Percentiles rank a stretch among this genome's conserved stretches.
Evolutionary conservation across 768 basidiomycete genomes (phyloP).

Genomic region (Lactarius tabidus): DNA sequence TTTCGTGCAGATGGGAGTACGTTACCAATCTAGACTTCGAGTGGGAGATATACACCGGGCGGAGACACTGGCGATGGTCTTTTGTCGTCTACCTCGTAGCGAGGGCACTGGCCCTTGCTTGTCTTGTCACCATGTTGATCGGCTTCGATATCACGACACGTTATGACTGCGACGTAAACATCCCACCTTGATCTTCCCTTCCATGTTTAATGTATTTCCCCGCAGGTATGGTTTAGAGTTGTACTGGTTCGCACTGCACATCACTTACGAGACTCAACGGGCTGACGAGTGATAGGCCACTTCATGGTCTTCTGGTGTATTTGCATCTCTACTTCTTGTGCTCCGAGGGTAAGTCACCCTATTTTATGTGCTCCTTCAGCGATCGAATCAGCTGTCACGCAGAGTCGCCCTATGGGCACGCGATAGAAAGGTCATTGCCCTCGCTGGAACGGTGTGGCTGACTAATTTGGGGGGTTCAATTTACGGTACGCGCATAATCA

Average conservation of each 20-base stretch:
- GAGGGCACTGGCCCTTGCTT: conserved; percentile 9
- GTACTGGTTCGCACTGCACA: neutral
- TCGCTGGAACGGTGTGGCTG: conserved; percentile 1
- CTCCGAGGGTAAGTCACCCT: conserved; percentile 16
- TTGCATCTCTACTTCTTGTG: conserved; percentile 19
- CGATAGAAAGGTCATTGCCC: neutral
- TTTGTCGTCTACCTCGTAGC: conserved; percentile 16
- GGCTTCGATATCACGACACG: conserved; percentile 8
- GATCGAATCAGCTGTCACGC: neutral
- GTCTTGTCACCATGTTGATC: conserved; percentile 1
- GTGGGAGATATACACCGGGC: conserved; percentile 21
- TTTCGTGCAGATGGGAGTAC: conserved; percentile 13
- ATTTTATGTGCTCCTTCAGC: neutral
- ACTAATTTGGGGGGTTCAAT: conserved; percentile 6
- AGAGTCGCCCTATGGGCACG: conserved; percentile 21
- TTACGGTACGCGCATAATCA: conserved; percentile 4
- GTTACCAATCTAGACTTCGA: conserved; percentile 20
- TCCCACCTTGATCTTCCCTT: neutral
- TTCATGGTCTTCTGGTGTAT: conserved; percentile 11
- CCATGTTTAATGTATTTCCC: neutral
- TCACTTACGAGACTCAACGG: neutral
- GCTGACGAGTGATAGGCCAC: conserved; percentile 9
- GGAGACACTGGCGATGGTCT: conserved; percentile 19
- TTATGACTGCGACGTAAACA: conserved; percentile 11
- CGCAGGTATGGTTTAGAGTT: conserved; percentile 13